Conservation (phyloP, 768 basidiomycete species). For the Tricholoma sp. region DNA sequence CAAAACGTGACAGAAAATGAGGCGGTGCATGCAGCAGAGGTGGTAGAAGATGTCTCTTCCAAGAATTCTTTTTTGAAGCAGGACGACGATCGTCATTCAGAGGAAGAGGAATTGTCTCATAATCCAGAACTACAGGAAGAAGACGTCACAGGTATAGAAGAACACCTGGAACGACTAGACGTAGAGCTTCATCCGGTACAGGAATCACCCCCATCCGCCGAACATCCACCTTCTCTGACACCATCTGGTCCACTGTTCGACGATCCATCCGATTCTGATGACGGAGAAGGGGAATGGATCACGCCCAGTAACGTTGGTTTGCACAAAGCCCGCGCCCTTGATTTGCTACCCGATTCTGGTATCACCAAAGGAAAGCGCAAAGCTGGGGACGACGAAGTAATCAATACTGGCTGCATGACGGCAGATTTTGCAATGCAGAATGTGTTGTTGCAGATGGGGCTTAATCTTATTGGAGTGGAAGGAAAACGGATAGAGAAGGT, state of each 20-base stretch:
- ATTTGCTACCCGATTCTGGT: conserved; percentile 63
- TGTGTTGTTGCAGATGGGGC: conserved; percentile 88
- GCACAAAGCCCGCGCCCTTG: conserved; percentile 85
- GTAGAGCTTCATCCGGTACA: conserved; percentile 38
- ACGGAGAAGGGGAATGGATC: conserved; percentile 95
- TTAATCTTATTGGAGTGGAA: conserved; percentile 84
- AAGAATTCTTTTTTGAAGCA: too few species aligned
- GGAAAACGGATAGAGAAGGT: conserved; percentile 88
- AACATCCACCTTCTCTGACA: conserved; percentile 9
- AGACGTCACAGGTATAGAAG: conserved; percentile 13
- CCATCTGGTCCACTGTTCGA: conserved; percentile 48
- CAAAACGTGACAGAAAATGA: conserved; percentile 4
- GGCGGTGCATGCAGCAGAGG: conserved; percentile 2
- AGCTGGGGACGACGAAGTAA: conserved; percentile 28
- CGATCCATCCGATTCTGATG: conserved; percentile 74
- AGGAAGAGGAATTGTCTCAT: neutral
- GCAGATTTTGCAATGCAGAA: conserved; percentile 99
- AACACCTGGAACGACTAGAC: conserved; percentile 34
- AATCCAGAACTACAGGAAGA: conserved; percentile 13
- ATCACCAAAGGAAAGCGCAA: conserved; percentile 30
- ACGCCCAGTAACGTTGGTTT: conserved; percentile 81
- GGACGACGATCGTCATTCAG: neutral
- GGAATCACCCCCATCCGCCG: conserved; percentile 10
- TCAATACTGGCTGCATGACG: conserved; percentile 90
- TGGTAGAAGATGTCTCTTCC: conserved; percentile 1